Percentiles rank a stretch among this genome's conserved stretches.
Evolutionary conservation across 768 basidiomycete genomes (phyloP).

Genomic region (Kwoniella europaea): DNA sequence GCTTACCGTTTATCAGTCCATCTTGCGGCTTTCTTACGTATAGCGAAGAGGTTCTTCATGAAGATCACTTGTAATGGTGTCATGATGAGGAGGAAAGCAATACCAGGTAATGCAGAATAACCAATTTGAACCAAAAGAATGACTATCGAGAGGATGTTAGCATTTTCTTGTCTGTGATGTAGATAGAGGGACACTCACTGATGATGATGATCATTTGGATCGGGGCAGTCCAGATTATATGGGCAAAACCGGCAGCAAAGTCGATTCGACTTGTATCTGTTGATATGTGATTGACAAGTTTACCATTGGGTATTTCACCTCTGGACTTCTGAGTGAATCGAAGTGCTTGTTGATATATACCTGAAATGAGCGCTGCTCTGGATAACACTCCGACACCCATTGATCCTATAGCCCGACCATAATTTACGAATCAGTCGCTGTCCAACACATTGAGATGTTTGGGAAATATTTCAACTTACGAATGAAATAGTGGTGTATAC

Average conservation of each 20-base stretch:
- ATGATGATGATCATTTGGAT: conserved; percentile 43
- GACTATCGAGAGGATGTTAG: conserved; percentile 51
- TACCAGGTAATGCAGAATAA: conserved; percentile 48
- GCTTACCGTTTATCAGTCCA: conserved; percentile 74
- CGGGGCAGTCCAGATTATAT: conserved; percentile 73
- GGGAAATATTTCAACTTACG: conserved; percentile 54
- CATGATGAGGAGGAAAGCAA: conserved; percentile 50
- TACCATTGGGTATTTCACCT: conserved; percentile 80
- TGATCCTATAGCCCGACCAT: conserved; percentile 63
- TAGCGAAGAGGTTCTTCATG: conserved; percentile 73
- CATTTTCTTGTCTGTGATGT: conserved; percentile 51
- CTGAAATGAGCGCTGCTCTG: conserved; percentile 82
- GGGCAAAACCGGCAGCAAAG: conserved; percentile 73
- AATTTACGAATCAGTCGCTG: conserved; percentile 67
- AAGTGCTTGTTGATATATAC: conserved; percentile 75
- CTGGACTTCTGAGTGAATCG: conserved; percentile 78
- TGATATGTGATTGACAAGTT: conserved; percentile 84
- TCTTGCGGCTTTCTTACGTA: conserved; percentile 75
- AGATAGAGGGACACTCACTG: conserved; percentile 25
- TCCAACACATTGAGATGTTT: not conserved
- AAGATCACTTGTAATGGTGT: conserved; percentile 74
- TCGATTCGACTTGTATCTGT: conserved; percentile 74
- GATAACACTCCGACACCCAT: conserved; percentile 77
- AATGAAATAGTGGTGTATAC: conserved; percentile 83
- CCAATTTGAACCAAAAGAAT: conserved; percentile 68